These are phyloP conservation scores for Stachybotrys echinatus DNA, from an alignment of 2,329 filamentous ascomycete species.

Conservation along the genomic window DNA sequence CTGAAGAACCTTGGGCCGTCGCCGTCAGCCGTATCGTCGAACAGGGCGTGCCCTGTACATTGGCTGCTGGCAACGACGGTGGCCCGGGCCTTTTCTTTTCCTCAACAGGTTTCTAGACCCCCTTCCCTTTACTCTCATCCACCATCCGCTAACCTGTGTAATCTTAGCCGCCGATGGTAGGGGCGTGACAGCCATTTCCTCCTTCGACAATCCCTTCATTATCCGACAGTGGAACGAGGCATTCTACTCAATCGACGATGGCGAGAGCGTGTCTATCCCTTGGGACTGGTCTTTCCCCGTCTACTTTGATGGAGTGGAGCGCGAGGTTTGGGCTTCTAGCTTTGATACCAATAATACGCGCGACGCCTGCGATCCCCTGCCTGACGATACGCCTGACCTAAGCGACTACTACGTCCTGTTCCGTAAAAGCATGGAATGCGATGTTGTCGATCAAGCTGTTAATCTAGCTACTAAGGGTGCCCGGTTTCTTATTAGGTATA, in stretches of 20 bases:
- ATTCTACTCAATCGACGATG: slow-evolving; percentile 25
- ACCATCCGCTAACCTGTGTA: not conserved
- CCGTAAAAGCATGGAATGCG: slow-evolving; percentile 25
- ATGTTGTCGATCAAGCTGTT: not conserved
- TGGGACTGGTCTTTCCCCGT: not conserved
- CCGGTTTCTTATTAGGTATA: slow-evolving; percentile 51
- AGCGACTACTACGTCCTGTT: slow-evolving; percentile 48
- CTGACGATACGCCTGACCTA: slow-evolving; percentile 45
- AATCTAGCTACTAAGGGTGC: slow-evolving; percentile 44
- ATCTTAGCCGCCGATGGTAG: slow-evolving; percentile 30
- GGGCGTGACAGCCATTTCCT: slow-evolving; percentile 37
- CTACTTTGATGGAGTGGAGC: not conserved
- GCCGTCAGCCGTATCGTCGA: slow-evolving; percentile 47
- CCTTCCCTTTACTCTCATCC: not conserved
- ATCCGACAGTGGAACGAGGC: not conserved
- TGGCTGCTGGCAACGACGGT: slow-evolving; percentile 49
- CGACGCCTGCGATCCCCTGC: slow-evolving; percentile 17
- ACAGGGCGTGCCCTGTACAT: slow-evolving; percentile 45
- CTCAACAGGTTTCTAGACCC: not conserved
- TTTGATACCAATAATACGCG: not conserved
- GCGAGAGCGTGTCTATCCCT: not conserved
- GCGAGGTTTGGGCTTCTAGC: slow-evolving; percentile 1
- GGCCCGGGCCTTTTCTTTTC: slow-evolving; percentile 42
- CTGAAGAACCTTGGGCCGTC: slow-evolving; percentile 44
- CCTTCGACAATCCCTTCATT: slow-evolving; percentile 25